Conservation (phyloP, 1,284 basidiomycete genomes). For the Ustilago nuda region DNA sequence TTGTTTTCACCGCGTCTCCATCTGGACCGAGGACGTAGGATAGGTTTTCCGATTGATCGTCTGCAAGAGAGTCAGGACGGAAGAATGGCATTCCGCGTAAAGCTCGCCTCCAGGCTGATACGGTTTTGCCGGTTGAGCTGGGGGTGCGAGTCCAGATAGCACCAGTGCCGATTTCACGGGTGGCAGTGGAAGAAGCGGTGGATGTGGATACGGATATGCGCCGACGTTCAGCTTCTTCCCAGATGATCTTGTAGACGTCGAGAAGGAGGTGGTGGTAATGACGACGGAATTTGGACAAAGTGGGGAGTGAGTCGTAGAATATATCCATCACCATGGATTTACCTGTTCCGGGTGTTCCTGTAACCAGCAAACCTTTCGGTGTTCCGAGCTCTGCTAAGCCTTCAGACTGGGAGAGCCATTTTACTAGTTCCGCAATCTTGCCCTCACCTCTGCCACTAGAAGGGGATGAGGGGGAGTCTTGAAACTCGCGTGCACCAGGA, state of each 20-base stretch:
- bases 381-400: constrained; percentile 75
- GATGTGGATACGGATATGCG: constrained; percentile 55
- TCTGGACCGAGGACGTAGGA: constrained; percentile 47
- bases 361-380: constrained; percentile 74
- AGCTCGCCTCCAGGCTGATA: constrained; percentile 35
- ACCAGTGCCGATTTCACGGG: constrained; percentile 47
- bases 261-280: constrained; percentile 80
- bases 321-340: constrained; percentile 78
- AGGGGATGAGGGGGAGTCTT: constrained; percentile 26
- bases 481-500: constrained; percentile 18
- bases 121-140: constrained; percentile 4
- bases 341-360: constrained; percentile 73
- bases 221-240: constrained; percentile 74
- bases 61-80: constrained; percentile 49
- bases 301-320: constrained; percentile 76
- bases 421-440: constrained; percentile 71
- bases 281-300: constrained; percentile 75
- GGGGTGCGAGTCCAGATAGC: constrained; percentile 70
- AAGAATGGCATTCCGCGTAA: constrained; percentile 59
- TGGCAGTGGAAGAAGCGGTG: constrained; percentile 42
- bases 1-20: constrained; percentile 48
- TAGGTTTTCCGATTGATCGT: constrained; percentile 14
- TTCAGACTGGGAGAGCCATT: constrained; percentile 74
- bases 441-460: constrained; percentile 13
- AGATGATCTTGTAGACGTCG: constrained; percentile 77